Evolutionary conservation across 2,329 filamentous ascomycete species (phyloP), one percentile per base, ranked within the genome.

Genomic region (Colletotrichum sp.): DNA sequence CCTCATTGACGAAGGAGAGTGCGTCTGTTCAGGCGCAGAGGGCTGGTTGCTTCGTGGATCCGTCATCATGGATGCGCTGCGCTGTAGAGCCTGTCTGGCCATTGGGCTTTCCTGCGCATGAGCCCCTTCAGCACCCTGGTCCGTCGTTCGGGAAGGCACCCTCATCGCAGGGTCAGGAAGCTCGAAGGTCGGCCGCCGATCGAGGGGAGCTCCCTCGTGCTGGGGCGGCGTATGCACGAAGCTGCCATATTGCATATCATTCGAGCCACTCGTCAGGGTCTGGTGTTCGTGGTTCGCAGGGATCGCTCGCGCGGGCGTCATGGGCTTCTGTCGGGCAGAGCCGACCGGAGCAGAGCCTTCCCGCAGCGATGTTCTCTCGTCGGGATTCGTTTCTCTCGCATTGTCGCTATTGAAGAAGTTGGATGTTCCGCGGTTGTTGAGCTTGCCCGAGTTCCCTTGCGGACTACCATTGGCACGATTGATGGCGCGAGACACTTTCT

Each of bases 401-500:
- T 16, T 44, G 13, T n/a, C 49, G 62, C 64, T 30, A 28, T 28
- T 65, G 65, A 77, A 72, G 59, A 73, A 63, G 34, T 12, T 32
- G 30, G 73, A 15, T 8, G 68, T 55, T 32, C 26, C 65, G 55
- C 66, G 75, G 52, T 70, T 36, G 59, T 76, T 65, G 36, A 26
- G 26, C 63, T 49, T 71, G 71, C 5, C 44, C 52, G 49, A 15
- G 66, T 71, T 62, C n/a, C 49, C 64, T 21, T 13, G 32, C 12
- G 75, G 75, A 36, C 30, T 75, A 7, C 60, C 67, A 62, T 76
- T 75, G 83, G 91, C 84, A 87, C 92, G 85, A 87, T 91, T 89
- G 77, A 97, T 90, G 75, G 95, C 95, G 77, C 94, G 91, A 28
- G 90, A 86, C 68, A 98, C 93, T 72, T 92, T 93, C 85, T 98